Conservation (phyloP, 148 eudicot genomes). For the Persicaria maculosa region DNA sequence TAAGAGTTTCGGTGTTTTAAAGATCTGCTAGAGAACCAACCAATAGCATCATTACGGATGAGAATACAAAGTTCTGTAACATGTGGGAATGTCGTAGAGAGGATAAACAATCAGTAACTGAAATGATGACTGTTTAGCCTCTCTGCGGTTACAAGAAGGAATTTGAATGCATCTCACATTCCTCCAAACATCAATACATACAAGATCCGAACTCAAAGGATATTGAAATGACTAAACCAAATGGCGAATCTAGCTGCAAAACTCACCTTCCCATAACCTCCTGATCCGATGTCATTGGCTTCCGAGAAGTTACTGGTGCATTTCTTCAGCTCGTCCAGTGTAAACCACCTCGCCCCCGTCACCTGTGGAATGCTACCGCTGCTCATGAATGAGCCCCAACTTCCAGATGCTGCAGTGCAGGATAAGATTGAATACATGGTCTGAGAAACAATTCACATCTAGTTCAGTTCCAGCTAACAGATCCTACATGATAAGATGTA, state of each 20-base stretch:
- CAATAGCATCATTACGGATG: too few relatives aligned
- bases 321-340: slow-evolving; percentile 80
- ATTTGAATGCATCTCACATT: neutral
- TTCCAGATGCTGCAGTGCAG: slow-evolving; percentile 56
- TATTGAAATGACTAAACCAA: too few relatives aligned
- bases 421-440: neutral
- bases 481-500: neutral
- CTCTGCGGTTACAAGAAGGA: neutral
- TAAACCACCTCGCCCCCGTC: slow-evolving; percentile 94
- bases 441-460: neutral
- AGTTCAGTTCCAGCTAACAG: too few relatives aligned
- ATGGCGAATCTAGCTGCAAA: neutral
- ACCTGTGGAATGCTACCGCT: slow-evolving; percentile 79
- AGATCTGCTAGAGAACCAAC: too few relatives aligned
- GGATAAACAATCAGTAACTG: too few relatives aligned
- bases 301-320: slow-evolving; percentile 70
- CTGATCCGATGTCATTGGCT: slow-evolving; percentile 77
- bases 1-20: too few relatives aligned
- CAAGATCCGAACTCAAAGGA: too few relatives aligned
- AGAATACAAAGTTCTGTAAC: too few relatives aligned
- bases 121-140: too few relatives aligned
- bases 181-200: neutral
- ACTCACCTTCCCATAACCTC: slow-evolving; percentile 89
- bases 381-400: slow-evolving; percentile 54
- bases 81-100: too few relatives aligned